Percentiles rank a stretch among this genome's conserved stretches.
Conservation (phyloP, 805 yeast genomes). For the Saturnispora bothae region DNA sequence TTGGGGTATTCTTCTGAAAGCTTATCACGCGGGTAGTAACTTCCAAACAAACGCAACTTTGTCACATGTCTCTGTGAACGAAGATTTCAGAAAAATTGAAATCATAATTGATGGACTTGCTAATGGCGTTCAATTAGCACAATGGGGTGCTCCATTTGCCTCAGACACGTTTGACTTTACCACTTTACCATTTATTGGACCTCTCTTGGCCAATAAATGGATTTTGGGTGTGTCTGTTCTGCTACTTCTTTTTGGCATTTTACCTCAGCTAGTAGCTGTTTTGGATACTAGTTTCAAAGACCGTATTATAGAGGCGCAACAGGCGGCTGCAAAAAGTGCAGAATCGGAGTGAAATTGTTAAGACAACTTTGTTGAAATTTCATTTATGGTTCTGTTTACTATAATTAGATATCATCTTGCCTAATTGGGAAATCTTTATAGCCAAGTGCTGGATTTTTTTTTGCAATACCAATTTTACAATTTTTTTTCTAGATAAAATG, state of each 20-base stretch:
- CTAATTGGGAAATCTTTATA: no score
- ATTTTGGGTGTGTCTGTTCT: not conserved
- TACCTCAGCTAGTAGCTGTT: slow-evolving; percentile 3
- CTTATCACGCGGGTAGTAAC: not conserved
- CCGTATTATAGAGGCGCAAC: slow-evolving; percentile 4
- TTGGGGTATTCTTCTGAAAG: not conserved
- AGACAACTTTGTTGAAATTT: no score
- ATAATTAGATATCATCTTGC: no score
- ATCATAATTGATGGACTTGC: not conserved
- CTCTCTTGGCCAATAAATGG: slow-evolving; percentile 1
- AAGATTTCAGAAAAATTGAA: not conserved
- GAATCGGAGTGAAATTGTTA: not conserved
- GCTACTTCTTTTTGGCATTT: not conserved
- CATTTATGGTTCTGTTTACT: no score
- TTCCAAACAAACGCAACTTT: not conserved
- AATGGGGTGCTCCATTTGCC: not conserved
- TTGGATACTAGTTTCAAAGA: slow-evolving; percentile 6
- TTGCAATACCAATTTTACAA: no score
- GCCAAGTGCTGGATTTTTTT: no score
- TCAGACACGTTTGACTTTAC: not conserved
- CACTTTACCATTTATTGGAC: not conserved
- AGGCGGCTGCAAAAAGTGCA: slow-evolving; percentile 1
- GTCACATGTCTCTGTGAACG: not conserved
- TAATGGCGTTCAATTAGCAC: not conserved
- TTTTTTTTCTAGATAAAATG: not conserved